A percentile compares a stretch with the other conserved stretches of the same genome.
Conservation (phyloP, 257 asterid genomes). For the Solanum clarkiae region DNA sequence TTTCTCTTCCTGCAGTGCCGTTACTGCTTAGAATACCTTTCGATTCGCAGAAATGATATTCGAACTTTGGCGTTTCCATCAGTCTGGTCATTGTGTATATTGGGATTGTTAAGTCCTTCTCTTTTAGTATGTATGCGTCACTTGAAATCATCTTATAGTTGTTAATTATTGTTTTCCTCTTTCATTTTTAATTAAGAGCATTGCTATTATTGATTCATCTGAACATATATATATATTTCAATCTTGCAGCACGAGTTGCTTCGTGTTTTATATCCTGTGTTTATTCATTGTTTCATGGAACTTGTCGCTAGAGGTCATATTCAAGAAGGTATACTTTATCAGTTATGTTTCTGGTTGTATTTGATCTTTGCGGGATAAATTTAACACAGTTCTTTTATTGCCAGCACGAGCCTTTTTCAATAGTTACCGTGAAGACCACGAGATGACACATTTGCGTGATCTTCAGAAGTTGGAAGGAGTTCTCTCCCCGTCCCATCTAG, state of each 20-base stretch:
- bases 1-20: neutral
- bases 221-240: neutral
- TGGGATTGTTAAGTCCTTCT: neutral
- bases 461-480: constrained; percentile 91
- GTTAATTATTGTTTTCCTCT: neutral
- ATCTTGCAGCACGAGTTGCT: constrained; percentile 84
- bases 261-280: constrained; percentile 92
- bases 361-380: neutral
- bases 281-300: constrained; percentile 96
- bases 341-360: neutral
- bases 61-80: neutral
- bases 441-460: constrained; percentile 81
- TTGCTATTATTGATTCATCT: neutral
- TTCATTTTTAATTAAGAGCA: neutral
- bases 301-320: constrained; percentile 87
- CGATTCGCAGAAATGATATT: neutral
- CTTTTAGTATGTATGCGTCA: neutral
- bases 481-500: constrained; percentile 89
- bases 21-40: neutral
- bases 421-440: constrained; percentile 94
- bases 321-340: constrained; percentile 56
- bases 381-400: constrained; percentile 2
- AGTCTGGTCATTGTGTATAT: neutral
- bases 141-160: neutral
- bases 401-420: constrained; percentile 83